Evolutionary conservation across 768 basidiomycete genomes (phyloP).

Genomic region (Leccinellum luteum): DNA sequence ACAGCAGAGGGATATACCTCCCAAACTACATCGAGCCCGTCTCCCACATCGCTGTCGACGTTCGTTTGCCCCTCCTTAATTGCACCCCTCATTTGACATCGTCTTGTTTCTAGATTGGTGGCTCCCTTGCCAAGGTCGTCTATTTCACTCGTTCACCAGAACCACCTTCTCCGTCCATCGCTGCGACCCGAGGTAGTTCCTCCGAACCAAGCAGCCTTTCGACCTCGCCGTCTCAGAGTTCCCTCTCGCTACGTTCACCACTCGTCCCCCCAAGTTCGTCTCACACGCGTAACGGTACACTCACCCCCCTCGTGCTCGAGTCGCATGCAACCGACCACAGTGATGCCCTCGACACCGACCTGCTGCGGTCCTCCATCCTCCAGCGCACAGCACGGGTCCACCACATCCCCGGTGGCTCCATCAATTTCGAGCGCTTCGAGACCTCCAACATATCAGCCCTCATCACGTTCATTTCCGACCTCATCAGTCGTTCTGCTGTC

Average conservation of each 20-base stretch:
- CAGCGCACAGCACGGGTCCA: constrained; percentile 54
- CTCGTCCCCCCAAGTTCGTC: constrained; percentile 27
- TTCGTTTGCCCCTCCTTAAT: constrained; percentile 43
- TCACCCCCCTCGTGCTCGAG: constrained; percentile 78
- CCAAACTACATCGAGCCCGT: constrained; percentile 98
- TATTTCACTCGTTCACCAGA: constrained; percentile 96
- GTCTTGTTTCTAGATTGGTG: constrained; percentile 70
- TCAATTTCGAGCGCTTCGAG: constrained; percentile 98
- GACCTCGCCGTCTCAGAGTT: constrained; percentile 26
- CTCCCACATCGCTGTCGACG: constrained; percentile 96
- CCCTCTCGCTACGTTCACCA: constrained; percentile 18
- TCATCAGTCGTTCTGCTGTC: constrained; percentile 82
- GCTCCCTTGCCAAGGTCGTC: constrained; percentile 95
- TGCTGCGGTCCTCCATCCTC: constrained; percentile 63
- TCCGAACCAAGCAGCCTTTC: constrained; percentile 45
- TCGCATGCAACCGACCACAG: constrained; percentile 32
- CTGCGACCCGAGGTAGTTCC: constrained; percentile 57
- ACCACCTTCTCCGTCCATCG: constrained; percentile 71
- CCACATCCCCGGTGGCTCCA: constrained; percentile 92
- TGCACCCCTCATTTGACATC: neutral
- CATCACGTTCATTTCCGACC: constrained; percentile 79
- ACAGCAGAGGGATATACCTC: constrained; percentile 95
- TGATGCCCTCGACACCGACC: constrained; percentile 36
- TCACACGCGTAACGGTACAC: constrained; percentile 59
- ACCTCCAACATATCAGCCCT: constrained; percentile 84